Percentiles rank a stretch among this genome's conserved stretches.
Conservation (phyloP, 2,329 filamentous ascomycete genomes). For the Penicillium sp. region DNA sequence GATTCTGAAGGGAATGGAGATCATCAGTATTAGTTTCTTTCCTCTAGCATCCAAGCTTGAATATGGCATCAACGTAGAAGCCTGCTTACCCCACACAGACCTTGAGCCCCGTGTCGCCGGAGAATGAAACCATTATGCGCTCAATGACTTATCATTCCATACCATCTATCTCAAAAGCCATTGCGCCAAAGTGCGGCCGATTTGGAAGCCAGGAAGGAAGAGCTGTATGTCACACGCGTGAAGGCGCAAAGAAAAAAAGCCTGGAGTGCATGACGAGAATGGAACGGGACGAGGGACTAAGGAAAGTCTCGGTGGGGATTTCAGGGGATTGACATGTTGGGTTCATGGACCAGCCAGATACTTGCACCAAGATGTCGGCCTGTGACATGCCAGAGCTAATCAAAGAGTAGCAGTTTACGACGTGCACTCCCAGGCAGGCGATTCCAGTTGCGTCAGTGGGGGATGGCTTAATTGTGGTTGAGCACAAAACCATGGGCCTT, state of each 20-base stretch:
- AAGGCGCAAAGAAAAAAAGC: constrained; percentile 1
- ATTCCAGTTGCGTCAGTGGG: constrained; percentile 28
- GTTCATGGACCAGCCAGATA: constrained; percentile 16
- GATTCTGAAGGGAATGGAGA: constrained; percentile 26
- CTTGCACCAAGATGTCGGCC: background rate
- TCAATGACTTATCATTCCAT: constrained; percentile 16
- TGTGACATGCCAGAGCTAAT: constrained; percentile 16
- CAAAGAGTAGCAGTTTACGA: constrained; percentile 15
- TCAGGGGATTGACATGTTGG: constrained; percentile 26
- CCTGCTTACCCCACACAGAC: constrained; percentile 39
- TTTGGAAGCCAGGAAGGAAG: constrained; percentile 7
- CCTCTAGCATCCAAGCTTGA: background rate
- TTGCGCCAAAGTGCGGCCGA: constrained; percentile 15
- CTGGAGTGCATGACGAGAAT: constrained; percentile 7
- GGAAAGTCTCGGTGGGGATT: constrained; percentile 16
- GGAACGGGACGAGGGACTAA: constrained; percentile 10
- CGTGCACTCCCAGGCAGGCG: constrained; percentile 8
- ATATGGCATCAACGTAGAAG: constrained; percentile 5
- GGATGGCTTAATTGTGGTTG: constrained; percentile 11
- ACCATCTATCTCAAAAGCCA: constrained; percentile 15
- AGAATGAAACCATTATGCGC: constrained; percentile 34
- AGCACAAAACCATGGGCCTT: constrained; percentile 24
- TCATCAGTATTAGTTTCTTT: constrained; percentile 25
- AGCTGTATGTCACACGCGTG: constrained; percentile 10
- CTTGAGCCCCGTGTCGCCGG: constrained; percentile 37